A percentile compares a stretch with the other conserved stretches of the same genome.
Evolutionary conservation across 2,329 filamentous ascomycete species (phyloP).

Genomic region (Mycosphaerella sp.): DNA sequence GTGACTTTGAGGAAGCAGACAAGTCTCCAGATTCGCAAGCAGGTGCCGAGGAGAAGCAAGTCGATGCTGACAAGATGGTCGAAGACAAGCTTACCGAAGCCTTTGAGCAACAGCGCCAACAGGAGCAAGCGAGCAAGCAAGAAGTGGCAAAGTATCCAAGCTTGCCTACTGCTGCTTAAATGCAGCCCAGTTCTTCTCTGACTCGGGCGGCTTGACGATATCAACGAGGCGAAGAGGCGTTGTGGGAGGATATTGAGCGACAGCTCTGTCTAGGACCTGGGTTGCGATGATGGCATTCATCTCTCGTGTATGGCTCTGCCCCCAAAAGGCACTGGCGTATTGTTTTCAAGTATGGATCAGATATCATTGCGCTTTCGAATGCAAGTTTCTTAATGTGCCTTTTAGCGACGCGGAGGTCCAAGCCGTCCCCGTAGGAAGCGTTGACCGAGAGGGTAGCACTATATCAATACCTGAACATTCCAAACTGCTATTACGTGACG

Average conservation of each 20-base stretch:
- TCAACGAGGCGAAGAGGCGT: conserved; percentile 14
- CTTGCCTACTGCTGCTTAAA: conserved; percentile 17
- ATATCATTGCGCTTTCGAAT: no score
- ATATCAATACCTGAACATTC: no score
- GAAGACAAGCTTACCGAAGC: conserved; percentile 24
- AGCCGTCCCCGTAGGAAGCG: no score
- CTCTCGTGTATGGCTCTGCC: no score
- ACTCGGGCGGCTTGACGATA: conserved; percentile 7
- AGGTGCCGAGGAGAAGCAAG: conserved; percentile 17
- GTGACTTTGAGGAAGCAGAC: conserved; percentile 42
- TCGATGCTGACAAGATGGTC: conserved; percentile 22
- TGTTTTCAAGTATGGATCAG: no score
- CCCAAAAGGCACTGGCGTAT: no score
- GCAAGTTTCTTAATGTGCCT: no score
- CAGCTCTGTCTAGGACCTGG: conserved; percentile 7
- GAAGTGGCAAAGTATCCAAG: conserved; percentile 21
- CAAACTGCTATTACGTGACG: no score
- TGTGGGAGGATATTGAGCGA: conserved; percentile 11
- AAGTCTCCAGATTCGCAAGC: conserved; percentile 15
- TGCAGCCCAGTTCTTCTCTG: background rate
- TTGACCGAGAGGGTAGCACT: no score
- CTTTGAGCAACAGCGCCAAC: conserved; percentile 15
- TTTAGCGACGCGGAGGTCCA: no score
- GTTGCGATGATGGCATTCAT: no score
- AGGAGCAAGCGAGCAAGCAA: conserved; percentile 9